Evolutionary conservation across 1,139 yeast genomes (phyloP).

Genomic region (Candida sp.): DNA sequence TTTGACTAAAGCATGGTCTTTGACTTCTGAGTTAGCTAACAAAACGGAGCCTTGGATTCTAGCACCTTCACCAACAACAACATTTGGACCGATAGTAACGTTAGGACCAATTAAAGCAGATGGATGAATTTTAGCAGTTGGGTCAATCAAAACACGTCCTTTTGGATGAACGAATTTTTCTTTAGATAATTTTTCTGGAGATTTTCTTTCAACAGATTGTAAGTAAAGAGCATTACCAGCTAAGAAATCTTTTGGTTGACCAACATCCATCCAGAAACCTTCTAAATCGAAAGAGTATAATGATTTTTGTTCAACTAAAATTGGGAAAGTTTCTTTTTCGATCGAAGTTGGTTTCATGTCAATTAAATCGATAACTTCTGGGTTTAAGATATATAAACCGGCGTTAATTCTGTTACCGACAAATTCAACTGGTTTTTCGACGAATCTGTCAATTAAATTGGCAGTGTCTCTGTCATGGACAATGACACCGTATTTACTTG

Average conservation of each 20-base stretch:
- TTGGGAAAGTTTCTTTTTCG: conserved; percentile 99
- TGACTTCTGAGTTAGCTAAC: conserved; percentile 85
- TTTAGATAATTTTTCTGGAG: conserved; percentile 64
- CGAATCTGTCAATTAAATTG: conserved; percentile 95
- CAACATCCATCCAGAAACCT: conserved; percentile 99
- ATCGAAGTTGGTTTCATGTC: conserved; percentile 98
- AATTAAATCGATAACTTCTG: conserved; percentile 92
- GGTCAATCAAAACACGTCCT: conserved; percentile 95
- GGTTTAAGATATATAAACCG: conserved; percentile 95
- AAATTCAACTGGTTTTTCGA: conserved; percentile 98
- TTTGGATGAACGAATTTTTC: conserved; percentile 70
- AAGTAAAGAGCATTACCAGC: conserved; percentile 95
- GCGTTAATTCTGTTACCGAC: conserved; percentile 98
- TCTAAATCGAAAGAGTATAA: conserved; percentile 96
- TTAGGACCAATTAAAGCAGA: conserved; percentile 97
- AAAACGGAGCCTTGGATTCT: conserved; percentile 96
- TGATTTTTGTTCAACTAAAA: conserved; percentile 82
- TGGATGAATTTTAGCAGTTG: conserved; percentile 90
- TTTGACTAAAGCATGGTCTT: conserved; percentile 98
- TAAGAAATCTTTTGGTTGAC: conserved; percentile 99
- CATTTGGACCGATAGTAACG: conserved; percentile 97
- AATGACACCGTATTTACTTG: conserved; percentile 98
- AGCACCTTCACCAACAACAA: conserved; percentile 96
- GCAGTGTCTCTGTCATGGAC: conserved; percentile 94
- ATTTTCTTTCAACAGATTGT: conserved; percentile 79